These are phyloP conservation scores for Arctostaphylos glauca DNA, from an alignment of 148 eudicot genomes.

Conservation along the genomic window DNA sequence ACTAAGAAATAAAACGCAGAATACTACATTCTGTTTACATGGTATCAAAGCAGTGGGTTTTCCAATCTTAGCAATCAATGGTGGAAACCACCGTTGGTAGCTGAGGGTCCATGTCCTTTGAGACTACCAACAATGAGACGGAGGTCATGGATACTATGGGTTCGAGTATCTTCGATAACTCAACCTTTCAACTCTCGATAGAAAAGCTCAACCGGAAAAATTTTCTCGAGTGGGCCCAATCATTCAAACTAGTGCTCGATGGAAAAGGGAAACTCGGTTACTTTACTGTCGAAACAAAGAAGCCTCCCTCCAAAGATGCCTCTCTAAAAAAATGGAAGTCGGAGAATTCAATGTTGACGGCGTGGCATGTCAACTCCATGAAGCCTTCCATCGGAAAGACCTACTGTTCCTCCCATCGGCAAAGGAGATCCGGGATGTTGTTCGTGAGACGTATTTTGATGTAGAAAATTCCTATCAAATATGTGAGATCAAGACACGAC, in stretches of 20 bases:
- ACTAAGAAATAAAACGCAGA: no score
- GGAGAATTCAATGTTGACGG: neutral
- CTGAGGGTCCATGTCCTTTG: neutral
- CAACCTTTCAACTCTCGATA: neutral
- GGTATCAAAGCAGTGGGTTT: no score
- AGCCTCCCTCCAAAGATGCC: neutral
- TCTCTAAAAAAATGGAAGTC: neutral
- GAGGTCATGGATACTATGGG: neutral
- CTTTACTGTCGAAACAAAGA: neutral
- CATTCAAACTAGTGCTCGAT: neutral
- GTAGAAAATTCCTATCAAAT: neutral
- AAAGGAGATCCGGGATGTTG: neutral
- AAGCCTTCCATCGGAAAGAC: neutral
- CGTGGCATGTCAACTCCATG: slow-evolving; percentile 5
- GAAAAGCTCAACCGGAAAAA: neutral
- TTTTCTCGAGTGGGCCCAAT: neutral
- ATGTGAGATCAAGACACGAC: neutral
- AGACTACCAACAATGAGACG: neutral
- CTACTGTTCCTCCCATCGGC: neutral
- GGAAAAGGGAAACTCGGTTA: neutral
- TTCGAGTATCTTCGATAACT: neutral
- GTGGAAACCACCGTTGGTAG: neutral
- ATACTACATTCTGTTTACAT: no score
- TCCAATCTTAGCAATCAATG: neutral
- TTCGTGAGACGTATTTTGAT: neutral